These are phyloP conservation scores for Pythium diclinum DNA, from an alignment of 352 stramenopile genomes.

Conservation along the genomic window DNA sequence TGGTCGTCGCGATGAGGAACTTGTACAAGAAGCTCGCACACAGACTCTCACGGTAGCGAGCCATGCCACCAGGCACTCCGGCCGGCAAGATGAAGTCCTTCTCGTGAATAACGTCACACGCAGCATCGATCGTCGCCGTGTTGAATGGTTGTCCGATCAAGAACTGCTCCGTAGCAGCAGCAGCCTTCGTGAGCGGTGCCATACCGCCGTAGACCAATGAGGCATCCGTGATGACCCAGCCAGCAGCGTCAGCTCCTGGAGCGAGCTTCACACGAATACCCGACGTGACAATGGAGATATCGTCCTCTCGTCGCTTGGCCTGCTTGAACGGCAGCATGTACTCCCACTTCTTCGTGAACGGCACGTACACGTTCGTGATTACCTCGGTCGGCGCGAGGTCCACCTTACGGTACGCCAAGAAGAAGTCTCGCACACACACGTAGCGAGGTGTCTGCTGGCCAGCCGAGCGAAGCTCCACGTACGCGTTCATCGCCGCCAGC, in stretches of 20 bases:
- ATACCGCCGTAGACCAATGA: conserved; percentile 70
- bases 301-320: conserved; percentile 92
- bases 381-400: conserved; percentile 88
- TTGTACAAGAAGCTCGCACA: conserved; percentile 95
- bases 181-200: conserved; percentile 63
- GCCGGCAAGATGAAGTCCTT: conserved; percentile 91
- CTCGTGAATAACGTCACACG: conserved; percentile 74
- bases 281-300: conserved; percentile 96
- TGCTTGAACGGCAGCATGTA: conserved; percentile 96
- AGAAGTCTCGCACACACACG: conserved; percentile 90
- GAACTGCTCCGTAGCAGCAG: conserved; percentile 49
- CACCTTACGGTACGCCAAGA: conserved; percentile 93
- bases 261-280: conserved; percentile 87
- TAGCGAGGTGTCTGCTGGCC: conserved; percentile 31
- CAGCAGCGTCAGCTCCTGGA: conserved; percentile 32
- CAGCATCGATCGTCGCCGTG: conserved; percentile 74
- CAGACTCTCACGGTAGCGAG: conserved; percentile 93
- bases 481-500: conserved; percentile 84
- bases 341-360: conserved; percentile 84
- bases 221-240: conserved; percentile 63
- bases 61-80: conserved; percentile 91
- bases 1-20: conserved; percentile 84
- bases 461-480: conserved; percentile 53
- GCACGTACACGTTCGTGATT: conserved; percentile 90
- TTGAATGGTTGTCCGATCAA: conserved; percentile 84